These are phyloP conservation scores for Geosmithia putterillii DNA, from an alignment of 2,329 filamentous ascomycete species.

Conservation along the genomic window DNA sequence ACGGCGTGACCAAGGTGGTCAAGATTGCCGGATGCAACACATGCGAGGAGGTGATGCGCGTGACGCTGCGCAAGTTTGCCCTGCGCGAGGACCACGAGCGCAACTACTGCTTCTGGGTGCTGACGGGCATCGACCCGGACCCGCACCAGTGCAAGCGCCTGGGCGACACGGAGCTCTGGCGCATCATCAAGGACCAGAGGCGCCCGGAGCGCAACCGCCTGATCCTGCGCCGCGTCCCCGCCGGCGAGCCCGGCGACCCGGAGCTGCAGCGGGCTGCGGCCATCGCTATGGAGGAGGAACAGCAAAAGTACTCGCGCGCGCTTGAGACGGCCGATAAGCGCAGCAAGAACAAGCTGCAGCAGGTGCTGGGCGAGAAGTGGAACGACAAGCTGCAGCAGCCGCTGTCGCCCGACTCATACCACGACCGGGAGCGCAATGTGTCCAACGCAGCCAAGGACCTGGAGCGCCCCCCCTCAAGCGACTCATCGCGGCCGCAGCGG, in stretches of 20 bases:
- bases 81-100: conserved; percentile 83
- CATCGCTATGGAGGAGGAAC: conserved; percentile 80
- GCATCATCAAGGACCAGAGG: conserved; percentile 77
- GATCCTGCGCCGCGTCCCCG: conserved; percentile 85
- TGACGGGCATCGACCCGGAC: conserved; percentile 75
- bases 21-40: conserved; percentile 87
- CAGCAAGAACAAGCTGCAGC: conserved; percentile 78
- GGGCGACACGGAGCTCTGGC: conserved; percentile 77
- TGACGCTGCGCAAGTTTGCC: conserved; percentile 77
- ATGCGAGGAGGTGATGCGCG: conserved; percentile 83
- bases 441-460: conserved; percentile 45
- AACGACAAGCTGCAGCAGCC: conserved; percentile 71
- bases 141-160: conserved; percentile 70
- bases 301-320: conserved; percentile 55
- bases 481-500: conserved; percentile 26
- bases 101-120: conserved; percentile 94
- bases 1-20: conserved; percentile 83
- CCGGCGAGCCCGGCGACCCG: conserved; percentile 75
- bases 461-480: conserved; percentile 40
- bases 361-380: conserved; percentile 79
- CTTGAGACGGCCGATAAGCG: conserved; percentile 56
- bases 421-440: conserved; percentile 57
- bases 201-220: conserved; percentile 80
- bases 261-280: conserved; percentile 80
- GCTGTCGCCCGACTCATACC: conserved; percentile 66